Base-by-base conservation (phyloP, 108 stramenopile genomes). In the Stephanodiscus minutulus region DNA sequence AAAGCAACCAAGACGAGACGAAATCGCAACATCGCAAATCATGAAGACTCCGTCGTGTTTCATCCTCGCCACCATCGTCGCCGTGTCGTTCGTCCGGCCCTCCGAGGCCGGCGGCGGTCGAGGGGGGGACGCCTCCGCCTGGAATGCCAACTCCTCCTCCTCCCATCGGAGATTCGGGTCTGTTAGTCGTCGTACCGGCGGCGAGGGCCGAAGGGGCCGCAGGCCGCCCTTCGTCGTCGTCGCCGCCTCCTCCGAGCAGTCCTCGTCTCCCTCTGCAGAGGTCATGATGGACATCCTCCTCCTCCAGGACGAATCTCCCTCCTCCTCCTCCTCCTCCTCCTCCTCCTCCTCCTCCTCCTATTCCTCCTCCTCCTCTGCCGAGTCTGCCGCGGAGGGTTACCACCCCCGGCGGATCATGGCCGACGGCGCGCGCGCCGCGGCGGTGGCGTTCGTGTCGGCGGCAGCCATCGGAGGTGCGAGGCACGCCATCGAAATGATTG, bases 401-500 rank as follows among this genome's bases (percentile, higher is more conserved):
- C 72, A 44, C 41, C 22, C 44, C 17, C 0, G 11, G 22, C 55
- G 76, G 25, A 65, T 77, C 46, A 15, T 61, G 4, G 48, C 63
- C 12, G 76, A 62, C 7, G 64, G 69, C 41, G 76, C 62, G 12
- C 64, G 76, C 48, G 76, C 76, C 3, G 76, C 69, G 10, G 47
- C 57, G 17, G 64, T 77, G 35, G 76, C 76, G 5, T 63, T 55
- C 39, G 76, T 70, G 24, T 70, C 69, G 22, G 76, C 76, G 13
- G 62, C 76, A 12, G 76, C 67, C 41, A 77, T 77, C 39, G 69
- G 76, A 9, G 62, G 69, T 13, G 69, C 76, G 7, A 66, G 76
- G 49, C 68, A 70, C 65, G 76, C 76, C 0, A 25, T 77, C 9
- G 76, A 77, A 47, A 35, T 61, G 57, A 44, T 44, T 15, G 43